Conservation (phyloP, 306 rosid species). For the Sindora glabra region DNA sequence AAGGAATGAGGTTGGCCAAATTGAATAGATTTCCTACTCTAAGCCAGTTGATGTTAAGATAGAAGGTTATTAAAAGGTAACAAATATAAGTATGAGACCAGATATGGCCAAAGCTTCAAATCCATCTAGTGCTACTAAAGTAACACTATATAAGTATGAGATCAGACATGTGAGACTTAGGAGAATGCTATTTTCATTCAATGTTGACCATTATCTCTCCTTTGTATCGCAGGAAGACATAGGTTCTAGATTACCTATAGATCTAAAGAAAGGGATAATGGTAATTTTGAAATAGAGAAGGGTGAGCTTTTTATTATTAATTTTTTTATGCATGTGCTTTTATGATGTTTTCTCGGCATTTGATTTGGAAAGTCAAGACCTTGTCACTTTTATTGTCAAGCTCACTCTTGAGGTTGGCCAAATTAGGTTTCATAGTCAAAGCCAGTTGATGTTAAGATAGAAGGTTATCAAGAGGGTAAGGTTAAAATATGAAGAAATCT, state of each 20-base stretch:
- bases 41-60: slow-evolving; percentile 35
- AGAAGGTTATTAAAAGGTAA: no score
- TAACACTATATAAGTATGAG: slow-evolving; percentile 16
- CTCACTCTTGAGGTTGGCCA: slow-evolving; percentile 29
- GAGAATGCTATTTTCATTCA: neutral
- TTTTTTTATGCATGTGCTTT: neutral
- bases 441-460: slow-evolving; percentile 39
- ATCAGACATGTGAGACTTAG: neutral
- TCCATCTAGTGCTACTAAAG: slow-evolving; percentile 48
- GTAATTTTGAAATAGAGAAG: slow-evolving; percentile 47
- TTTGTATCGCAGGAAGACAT: slow-evolving; percentile 60
- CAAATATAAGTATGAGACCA: no score
- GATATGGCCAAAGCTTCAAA: slow-evolving; percentile 54
- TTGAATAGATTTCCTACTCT: slow-evolving; percentile 33
- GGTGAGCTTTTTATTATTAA: slow-evolving; percentile 38
- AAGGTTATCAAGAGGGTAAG: slow-evolving; percentile 84
- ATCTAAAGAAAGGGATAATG: slow-evolving; percentile 37
- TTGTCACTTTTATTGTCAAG: slow-evolving; percentile 7
- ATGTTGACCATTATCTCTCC: neutral
- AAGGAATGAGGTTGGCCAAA: slow-evolving; percentile 32
- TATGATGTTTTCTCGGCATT: slow-evolving; percentile 6
- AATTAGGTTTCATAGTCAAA: slow-evolving; percentile 30
- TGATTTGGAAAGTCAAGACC: slow-evolving; percentile 1
- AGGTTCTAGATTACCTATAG: slow-evolving; percentile 33
- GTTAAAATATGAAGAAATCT: slow-evolving; percentile 53